phyloP scores from a whole-genome alignment of 192 early-diverging fungal species.

The Dissophora globulifera region DNA sequence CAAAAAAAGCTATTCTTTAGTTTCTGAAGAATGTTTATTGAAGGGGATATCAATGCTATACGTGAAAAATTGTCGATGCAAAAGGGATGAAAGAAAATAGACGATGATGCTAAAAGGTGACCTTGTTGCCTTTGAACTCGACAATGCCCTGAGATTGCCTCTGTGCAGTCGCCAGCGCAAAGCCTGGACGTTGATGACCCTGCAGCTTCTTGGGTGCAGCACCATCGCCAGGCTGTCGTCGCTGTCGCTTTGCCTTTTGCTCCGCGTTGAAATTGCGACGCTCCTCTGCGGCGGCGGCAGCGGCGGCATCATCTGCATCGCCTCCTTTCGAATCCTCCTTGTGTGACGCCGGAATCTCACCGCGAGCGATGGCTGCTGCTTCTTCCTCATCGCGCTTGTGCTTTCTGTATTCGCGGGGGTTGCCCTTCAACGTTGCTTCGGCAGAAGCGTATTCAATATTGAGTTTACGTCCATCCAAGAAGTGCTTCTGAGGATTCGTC shows the following conservation, averaged over 20 bases:
- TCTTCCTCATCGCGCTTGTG: constrained; percentile 52
- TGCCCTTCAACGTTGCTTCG: constrained; percentile 71
- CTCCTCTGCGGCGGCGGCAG: constrained; percentile 19
- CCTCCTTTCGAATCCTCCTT: constrained; percentile 2
- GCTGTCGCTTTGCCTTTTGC: constrained; percentile 45
- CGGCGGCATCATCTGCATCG: constrained; percentile 8
- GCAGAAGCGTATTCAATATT: constrained; percentile 77
- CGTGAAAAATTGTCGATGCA: too few species aligned
- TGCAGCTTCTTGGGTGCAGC: constrained; percentile 40
- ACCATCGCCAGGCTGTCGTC: constrained; percentile 36
- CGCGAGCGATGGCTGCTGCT: constrained; percentile 34
- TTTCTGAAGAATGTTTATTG: too few species aligned
- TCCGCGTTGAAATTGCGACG: constrained; percentile 24
- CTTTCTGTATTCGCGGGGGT: constrained; percentile 69
- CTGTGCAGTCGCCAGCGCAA: constrained; percentile 56
- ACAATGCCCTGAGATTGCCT: constrained; percentile 58
- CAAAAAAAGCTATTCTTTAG: constrained; percentile 8
- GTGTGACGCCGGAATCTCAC: constrained; percentile 26
- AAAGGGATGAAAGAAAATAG: background rate
- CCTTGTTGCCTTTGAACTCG: constrained; percentile 75
- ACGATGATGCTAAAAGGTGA: constrained; percentile 62
- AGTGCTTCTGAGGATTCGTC: constrained; percentile 62
- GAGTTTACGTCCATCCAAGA: constrained; percentile 65
- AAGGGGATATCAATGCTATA: too few species aligned
- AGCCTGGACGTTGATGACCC: constrained; percentile 57